Base-by-base conservation (phyloP, 2,329 filamentous ascomycete genomes). In the Ophiosphaerella herpotricha region DNA sequence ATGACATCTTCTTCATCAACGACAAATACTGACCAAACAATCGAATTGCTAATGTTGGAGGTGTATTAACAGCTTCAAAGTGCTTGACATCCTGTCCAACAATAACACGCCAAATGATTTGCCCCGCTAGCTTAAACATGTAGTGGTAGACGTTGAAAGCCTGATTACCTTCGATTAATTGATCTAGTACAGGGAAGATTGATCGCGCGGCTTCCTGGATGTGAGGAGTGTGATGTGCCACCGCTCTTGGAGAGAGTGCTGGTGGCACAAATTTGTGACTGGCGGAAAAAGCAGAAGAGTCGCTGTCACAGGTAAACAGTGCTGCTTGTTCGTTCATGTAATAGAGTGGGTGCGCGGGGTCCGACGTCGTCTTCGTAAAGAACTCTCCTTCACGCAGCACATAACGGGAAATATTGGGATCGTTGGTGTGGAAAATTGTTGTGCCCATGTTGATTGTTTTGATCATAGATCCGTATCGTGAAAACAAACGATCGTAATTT, bases 191-290 rank as follows among this genome's bases (percentile, higher is more conserved):
- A 4, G 70, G 73, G 60, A 80, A 85, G 0, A 80, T 66, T 14
- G 78, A 72, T 55, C 83, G 77, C 2, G 82, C 75, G 0, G 78
- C 80, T 39, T 74, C 65, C 54, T 85, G 82, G 82, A 87, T 86
- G 0, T 75, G 78, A 0, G 83, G 82, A 0, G 81, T 77, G 52
- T 86, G 86, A 57, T 86, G 84, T 1, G 80, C 74, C 4, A 86
- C 82, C 0, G 84, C 84, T 60, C 83, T 85, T 29, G 83, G 83
- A 0, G 78, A 78, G 9, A 86, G 71, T 0, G 82, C 80, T 0
- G 84, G 83, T 0, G 84, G 82, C 0, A 86, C 57, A 66, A 85
- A 87, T 63, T 86, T 87, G 73, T 86, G 85, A 0, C 80, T 78
- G 0, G 77, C 46, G 36, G 63, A 70, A 79, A 79, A 84, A 46